Evolutionary conservation across 768 basidiomycete species (phyloP).

Genomic region (Lactarius pseudohatsudake): DNA sequence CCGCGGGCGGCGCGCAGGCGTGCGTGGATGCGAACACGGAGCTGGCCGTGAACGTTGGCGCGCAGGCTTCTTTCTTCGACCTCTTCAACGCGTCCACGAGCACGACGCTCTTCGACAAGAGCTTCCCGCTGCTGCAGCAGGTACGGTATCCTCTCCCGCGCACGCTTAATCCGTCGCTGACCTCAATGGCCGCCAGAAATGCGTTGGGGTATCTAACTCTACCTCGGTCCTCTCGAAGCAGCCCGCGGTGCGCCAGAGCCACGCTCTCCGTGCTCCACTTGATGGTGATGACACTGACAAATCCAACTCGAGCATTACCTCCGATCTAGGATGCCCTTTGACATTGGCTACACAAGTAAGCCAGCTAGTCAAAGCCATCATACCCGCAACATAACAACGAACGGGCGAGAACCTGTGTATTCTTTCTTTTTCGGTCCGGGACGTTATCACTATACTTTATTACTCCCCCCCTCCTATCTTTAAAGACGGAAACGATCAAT

Average conservation of each 20-base stretch:
- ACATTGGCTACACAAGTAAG: not conserved
- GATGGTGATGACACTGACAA: not conserved
- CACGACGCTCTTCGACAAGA: conserved; percentile 3
- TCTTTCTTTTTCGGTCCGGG: not conserved
- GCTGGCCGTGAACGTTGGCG: conserved; percentile 7
- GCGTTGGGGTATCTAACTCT: not conserved
- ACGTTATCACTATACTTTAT: no score
- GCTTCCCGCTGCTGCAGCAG: conserved; percentile 7
- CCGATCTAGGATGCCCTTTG: not conserved
- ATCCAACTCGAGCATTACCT: not conserved
- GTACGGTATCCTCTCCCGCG: not conserved
- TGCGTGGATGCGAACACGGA: conserved; percentile 18
- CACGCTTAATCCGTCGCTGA: not conserved
- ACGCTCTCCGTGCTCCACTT: not conserved
- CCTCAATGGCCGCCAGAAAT: not conserved
- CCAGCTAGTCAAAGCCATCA: not conserved
- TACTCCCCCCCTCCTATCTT: not conserved
- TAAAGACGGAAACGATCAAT: not conserved
- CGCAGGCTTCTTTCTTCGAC: conserved; percentile 1
- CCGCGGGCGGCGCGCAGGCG: not conserved
- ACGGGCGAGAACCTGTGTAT: not conserved
- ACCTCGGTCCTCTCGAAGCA: not conserved
- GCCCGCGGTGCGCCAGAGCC: not conserved
- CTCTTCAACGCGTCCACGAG: conserved; percentile 1
- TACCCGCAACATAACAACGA: not conserved